Conservation (phyloP, 495 filamentous ascomycete species). For the Penicillium alfredii region DNA sequence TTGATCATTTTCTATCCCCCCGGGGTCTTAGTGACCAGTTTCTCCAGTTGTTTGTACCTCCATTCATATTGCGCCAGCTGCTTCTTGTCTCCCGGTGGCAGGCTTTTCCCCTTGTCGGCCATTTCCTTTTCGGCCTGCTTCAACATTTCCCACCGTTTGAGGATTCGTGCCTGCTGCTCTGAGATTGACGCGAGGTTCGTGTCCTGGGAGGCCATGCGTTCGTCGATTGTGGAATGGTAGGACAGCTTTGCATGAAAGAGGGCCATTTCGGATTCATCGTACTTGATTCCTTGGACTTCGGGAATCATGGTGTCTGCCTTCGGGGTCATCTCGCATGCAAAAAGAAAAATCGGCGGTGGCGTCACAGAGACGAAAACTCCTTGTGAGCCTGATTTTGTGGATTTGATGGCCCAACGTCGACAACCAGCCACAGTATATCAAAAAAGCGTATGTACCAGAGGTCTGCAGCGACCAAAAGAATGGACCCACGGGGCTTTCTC, state of each 20-base stretch:
- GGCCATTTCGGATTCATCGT: constrained; percentile 41
- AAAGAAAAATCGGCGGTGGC: too few species aligned
- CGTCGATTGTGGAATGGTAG: constrained; percentile 37
- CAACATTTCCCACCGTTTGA: constrained; percentile 38
- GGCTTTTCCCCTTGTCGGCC: constrained; percentile 27
- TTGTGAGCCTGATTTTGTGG: too few species aligned
- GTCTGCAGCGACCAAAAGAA: too few species aligned
- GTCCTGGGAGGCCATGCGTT: constrained; percentile 30
- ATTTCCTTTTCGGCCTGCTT: constrained; percentile 35
- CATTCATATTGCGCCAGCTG: constrained; percentile 36
- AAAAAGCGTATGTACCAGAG: too few species aligned
- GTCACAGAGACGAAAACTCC: too few species aligned
- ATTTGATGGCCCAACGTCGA: too few species aligned
- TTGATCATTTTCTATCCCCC: constrained; percentile 6
- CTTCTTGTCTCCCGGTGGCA: constrained; percentile 30
- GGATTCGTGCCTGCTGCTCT: constrained; percentile 32
- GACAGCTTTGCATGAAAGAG: constrained; percentile 37
- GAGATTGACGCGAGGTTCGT: constrained; percentile 34
- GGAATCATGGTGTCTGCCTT: constrained; percentile 28
- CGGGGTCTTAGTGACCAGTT: constrained; percentile 23
- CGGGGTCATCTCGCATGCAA: constrained; percentile 19
- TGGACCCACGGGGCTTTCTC: too few species aligned
- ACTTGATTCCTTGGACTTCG: constrained; percentile 35
- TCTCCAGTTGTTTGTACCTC: constrained; percentile 35
- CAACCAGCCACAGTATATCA: too few species aligned